Evolutionary conservation across 345 rosid species (phyloP), one percentile per base, ranked within the genome.

Genomic region (Aquilaria yunnanensis): DNA sequence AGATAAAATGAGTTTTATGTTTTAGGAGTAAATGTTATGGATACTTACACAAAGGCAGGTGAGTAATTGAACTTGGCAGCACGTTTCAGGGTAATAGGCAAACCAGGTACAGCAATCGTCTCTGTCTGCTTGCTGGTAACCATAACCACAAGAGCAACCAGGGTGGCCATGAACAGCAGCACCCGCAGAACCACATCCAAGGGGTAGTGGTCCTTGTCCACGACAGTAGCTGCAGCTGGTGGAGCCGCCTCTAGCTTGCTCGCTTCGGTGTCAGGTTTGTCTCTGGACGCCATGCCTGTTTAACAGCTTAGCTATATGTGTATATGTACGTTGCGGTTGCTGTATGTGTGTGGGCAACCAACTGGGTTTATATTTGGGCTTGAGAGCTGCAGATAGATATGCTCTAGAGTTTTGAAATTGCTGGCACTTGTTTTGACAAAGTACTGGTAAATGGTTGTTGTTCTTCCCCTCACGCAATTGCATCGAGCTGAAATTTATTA

Each of bases 21-120:
- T 30, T 13, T 11, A 10, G 29, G 13, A 33, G 31, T 29, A 6
- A 32, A 32, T 11, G 5, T 9, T 2, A 9, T 34, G 10, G 16
- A 0, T 41, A 67, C 85, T 72, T n/a, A 89, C 98, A 85, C 63
- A 70, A 85, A 78, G 60, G 96, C 96, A 0, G 97, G 96, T 0
- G 96, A 84, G 63, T 92, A 70, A 45, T 34, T 74, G 62, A 89
- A 90, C 74, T 84, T 85, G 57, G 90, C 90, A 10, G 72, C 43
- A 43, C 57, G 29, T 33, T 64, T 75, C 49, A 61, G 33, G 0
- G 2, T 56, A 10, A 32, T 10, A 9, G 69, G 51, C 11, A 34
- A 0, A 4, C 76, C 78, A 0, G 84, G 83, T 47, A 63, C 32
- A 13, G 54, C 59, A 68, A 69, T 65, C 10, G 54, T 2, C 70